Conservation (phyloP, 2,329 filamentous ascomycete species). For the Botryotinia calthae region DNA sequence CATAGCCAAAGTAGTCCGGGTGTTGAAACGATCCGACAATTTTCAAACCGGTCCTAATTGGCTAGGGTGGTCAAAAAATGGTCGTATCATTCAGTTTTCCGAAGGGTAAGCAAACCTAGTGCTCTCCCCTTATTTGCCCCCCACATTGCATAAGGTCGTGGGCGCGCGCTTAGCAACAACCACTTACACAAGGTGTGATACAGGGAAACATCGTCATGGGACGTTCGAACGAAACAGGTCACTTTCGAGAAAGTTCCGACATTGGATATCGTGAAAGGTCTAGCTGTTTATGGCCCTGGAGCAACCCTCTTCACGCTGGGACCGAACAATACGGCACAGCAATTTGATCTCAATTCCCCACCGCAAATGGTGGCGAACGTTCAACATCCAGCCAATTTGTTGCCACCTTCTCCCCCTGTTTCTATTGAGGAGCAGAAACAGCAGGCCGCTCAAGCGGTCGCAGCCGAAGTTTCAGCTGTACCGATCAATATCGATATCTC, state of each 20-base stretch:
- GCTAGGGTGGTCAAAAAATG: conserved; percentile 99
- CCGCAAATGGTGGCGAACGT: conserved; percentile 80
- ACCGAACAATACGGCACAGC: conserved; percentile 83
- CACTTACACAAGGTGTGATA: conserved; percentile 38
- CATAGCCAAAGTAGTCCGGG: conserved; percentile 81
- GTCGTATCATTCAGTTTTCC: conserved; percentile 87
- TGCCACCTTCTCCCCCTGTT: conserved; percentile 79
- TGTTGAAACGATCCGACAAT: conserved; percentile 77
- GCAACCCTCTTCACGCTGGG: conserved; percentile 92
- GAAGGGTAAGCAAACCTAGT: conserved; percentile 66
- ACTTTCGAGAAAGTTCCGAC: conserved; percentile 87
- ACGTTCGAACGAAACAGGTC: conserved; percentile 96
- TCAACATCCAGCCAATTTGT: conserved; percentile 75
- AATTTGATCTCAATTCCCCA: conserved; percentile 87
- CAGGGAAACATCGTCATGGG: conserved; percentile 91
- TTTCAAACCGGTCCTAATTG: conserved; percentile 77
- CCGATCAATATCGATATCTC: conserved; percentile 59
- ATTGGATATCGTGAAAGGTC: conserved; percentile 72
- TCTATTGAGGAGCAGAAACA: conserved; percentile 70
- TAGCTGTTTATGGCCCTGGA: conserved; percentile 85
- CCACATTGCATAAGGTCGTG: conserved; percentile 38
- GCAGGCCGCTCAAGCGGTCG: conserved; percentile 27
- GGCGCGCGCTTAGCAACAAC: conserved; percentile 48
- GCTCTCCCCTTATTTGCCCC: conserved; percentile 18
- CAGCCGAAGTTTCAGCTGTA: conserved; percentile 46